These are phyloP conservation scores for Entonaema liquescens DNA, from an alignment of 495 filamentous ascomycete genomes.

Conservation along the genomic window DNA sequence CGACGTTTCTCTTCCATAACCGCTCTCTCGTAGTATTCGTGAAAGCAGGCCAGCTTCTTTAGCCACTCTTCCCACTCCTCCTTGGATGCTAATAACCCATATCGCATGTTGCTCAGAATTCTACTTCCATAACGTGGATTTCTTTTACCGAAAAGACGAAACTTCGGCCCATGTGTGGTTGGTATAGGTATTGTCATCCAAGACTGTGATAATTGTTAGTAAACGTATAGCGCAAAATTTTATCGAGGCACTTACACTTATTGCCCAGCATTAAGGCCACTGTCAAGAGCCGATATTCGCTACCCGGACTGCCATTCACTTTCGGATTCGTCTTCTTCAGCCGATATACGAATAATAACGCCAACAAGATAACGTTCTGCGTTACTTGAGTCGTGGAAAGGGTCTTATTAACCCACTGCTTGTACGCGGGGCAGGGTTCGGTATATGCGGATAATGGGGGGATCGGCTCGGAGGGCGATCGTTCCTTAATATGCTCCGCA, in stretches of 20 bases:
- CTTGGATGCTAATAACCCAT: constrained; percentile 83
- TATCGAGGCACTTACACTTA: constrained; percentile 73
- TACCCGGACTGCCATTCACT: constrained; percentile 89
- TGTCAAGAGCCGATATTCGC: constrained; percentile 93
- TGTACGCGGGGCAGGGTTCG: constrained; percentile 78
- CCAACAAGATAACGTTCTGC: constrained; percentile 92
- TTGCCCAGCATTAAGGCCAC: constrained; percentile 98
- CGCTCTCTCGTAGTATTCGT: constrained; percentile 78
- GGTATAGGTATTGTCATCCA: constrained; percentile 99
- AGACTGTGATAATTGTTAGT: constrained; percentile 60
- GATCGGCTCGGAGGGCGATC: constrained; percentile 52
- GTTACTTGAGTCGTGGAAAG: constrained; percentile 96
- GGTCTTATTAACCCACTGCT: constrained; percentile 92
- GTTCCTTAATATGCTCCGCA: constrained; percentile 71
- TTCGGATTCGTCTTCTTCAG: constrained; percentile 87
- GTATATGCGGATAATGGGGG: constrained; percentile 72
- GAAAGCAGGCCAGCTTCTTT: constrained; percentile 77
- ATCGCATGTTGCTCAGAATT: constrained; percentile 99
- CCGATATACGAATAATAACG: constrained; percentile 91
- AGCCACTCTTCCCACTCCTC: constrained; percentile 92
- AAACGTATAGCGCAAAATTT: neutral
- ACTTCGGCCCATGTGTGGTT: constrained; percentile 99
- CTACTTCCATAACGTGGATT: constrained; percentile 99
- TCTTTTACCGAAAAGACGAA: constrained; percentile 90
- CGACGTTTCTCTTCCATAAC: constrained; percentile 48